phyloP scores from a whole-genome alignment of 2,329 filamentous ascomycete genomes.

The Samsoniella hepiali region DNA sequence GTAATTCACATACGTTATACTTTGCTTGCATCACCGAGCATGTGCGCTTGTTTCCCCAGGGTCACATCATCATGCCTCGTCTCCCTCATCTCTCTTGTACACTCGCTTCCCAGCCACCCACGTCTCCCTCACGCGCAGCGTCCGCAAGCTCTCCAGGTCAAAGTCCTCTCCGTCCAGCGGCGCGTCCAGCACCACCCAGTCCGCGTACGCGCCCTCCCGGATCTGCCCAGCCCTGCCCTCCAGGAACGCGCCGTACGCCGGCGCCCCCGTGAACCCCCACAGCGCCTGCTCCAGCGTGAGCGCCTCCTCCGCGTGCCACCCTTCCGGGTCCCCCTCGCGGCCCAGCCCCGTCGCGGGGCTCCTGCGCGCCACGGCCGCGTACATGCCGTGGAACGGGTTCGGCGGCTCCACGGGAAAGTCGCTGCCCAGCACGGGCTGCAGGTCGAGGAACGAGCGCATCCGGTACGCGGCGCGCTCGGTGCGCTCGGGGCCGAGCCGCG shows the following conservation, averaged over 20 bases:
- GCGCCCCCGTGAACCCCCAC: slow-evolving; percentile 57
- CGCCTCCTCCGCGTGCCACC: slow-evolving; percentile 60
- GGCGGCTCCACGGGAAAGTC: slow-evolving; percentile 72
- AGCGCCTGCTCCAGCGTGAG: slow-evolving; percentile 58
- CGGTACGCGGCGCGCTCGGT: slow-evolving; percentile 59
- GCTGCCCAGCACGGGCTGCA: slow-evolving; percentile 58
- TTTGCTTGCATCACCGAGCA: not conserved
- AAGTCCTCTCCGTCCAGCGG: slow-evolving; percentile 44
- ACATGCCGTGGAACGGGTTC: slow-evolving; percentile 65
- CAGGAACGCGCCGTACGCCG: slow-evolving; percentile 57
- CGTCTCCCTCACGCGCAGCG: slow-evolving; percentile 59
- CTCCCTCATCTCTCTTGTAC: slow-evolving; percentile 30
- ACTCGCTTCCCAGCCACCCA: slow-evolving; percentile 61
- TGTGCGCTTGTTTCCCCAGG: not conserved
- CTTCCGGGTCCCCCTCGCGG: slow-evolving; percentile 40
- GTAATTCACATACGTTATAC: not conserved
- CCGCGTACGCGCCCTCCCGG: slow-evolving; percentile 58
- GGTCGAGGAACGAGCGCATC: slow-evolving; percentile 58
- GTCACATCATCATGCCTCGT: not conserved
- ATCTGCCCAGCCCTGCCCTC: slow-evolving; percentile 60
- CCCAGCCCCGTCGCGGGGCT: slow-evolving; percentile 55
- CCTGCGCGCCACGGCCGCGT: slow-evolving; percentile 61
- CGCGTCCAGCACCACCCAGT: slow-evolving; percentile 67
- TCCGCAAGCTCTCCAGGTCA: slow-evolving; percentile 50
- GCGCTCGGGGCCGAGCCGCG: slow-evolving; percentile 55